These are phyloP conservation scores for Starmera caribaea DNA, from an alignment of 805 yeast genomes.

Conservation along the genomic window DNA sequence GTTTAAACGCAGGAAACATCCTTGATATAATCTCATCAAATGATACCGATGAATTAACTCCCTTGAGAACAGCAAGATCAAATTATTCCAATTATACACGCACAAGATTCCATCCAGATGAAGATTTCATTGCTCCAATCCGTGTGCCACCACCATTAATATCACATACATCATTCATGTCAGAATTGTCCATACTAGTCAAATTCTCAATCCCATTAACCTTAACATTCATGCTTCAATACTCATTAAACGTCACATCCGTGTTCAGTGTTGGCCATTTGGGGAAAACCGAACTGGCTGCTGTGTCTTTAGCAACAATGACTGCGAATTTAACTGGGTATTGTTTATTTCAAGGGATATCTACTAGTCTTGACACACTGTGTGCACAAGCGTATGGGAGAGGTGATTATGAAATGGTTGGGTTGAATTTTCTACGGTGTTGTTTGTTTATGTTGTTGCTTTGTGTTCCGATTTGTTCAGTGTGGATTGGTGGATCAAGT, in stretches of 20 bases:
- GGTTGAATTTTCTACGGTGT: slow-evolving; percentile 61
- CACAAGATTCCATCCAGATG: slow-evolving; percentile 5
- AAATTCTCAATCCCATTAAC: slow-evolving; percentile 52
- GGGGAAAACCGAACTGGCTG: slow-evolving; percentile 65
- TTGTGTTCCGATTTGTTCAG: slow-evolving; percentile 41
- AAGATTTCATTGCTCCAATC: slow-evolving; percentile 17
- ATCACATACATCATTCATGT: no score
- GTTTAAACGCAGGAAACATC: slow-evolving; percentile 13
- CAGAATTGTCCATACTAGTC: slow-evolving; percentile 31
- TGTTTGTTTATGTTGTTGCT: slow-evolving; percentile 46
- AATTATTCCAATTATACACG: neutral
- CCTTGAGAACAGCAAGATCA: slow-evolving; percentile 1
- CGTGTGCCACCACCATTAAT: slow-evolving; percentile 11
- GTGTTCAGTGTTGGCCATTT: slow-evolving; percentile 70
- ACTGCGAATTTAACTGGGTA: slow-evolving; percentile 70
- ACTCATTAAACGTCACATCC: slow-evolving; percentile 66
- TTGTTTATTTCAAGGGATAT: slow-evolving; percentile 66
- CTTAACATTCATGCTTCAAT: slow-evolving; percentile 59
- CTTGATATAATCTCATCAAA: slow-evolving; percentile 16
- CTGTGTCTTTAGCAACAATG: slow-evolving; percentile 67
- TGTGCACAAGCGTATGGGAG: slow-evolving; percentile 76
- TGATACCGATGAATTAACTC: slow-evolving; percentile 1
- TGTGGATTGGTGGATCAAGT: slow-evolving; percentile 55
- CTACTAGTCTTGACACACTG: slow-evolving; percentile 71
- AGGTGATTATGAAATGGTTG: slow-evolving; percentile 52